Conservation (phyloP, 306 rosid species). For the Nissolia schottii region DNA sequence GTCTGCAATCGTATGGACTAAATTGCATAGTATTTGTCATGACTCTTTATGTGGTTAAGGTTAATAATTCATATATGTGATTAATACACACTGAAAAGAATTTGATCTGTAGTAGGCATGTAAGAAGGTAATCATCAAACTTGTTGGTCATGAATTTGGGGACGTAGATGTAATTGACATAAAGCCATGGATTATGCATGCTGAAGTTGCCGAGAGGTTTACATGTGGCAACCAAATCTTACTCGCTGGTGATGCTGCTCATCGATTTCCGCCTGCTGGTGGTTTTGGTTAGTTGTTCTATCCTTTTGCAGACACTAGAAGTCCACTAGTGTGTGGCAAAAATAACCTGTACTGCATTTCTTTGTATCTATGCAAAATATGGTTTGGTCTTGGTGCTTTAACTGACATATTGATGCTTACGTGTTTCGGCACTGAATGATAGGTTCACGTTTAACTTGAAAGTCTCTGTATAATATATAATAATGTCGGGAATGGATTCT, state of each 20-base stretch:
- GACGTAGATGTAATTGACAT: slow-evolving; percentile 72
- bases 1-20: not conserved
- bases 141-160: slow-evolving; percentile 72
- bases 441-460: no score
- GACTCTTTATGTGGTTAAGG: slow-evolving; percentile 2
- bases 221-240: slow-evolving; percentile 50
- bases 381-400: not conserved
- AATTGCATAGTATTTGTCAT: not conserved
- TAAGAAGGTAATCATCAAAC: slow-evolving; percentile 64
- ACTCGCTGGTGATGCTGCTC: slow-evolving; percentile 97
- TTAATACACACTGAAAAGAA: slow-evolving; percentile 17
- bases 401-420: no score
- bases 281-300: slow-evolving; percentile 79
- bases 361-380: not conserved
- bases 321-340: not conserved
- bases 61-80: not conserved
- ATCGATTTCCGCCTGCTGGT: slow-evolving; percentile 98
- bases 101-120: slow-evolving; percentile 55
- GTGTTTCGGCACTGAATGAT: no score
- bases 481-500: no score
- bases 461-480: not conserved
- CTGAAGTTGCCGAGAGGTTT: slow-evolving; percentile 93
- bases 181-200: slow-evolving; percentile 97
- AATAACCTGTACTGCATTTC: not conserved
- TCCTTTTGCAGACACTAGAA: slow-evolving; percentile 18